Base-by-base conservation (phyloP, 495 filamentous ascomycete species). In the Neurospora sp. region DNA sequence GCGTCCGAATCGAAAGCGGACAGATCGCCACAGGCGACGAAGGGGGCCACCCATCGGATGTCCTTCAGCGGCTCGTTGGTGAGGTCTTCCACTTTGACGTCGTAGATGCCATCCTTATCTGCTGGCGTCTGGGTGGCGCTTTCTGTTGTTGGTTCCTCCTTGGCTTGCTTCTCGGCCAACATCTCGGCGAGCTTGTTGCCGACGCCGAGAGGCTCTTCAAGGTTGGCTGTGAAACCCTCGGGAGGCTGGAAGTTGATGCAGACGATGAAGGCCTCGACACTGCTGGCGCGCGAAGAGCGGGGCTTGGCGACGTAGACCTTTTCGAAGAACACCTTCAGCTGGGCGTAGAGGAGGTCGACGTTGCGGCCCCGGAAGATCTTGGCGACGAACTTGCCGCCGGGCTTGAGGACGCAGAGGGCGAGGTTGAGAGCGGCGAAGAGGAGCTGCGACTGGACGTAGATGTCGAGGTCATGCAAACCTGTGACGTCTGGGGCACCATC, bases 401-500 rank as follows among this genome's bases (percentile, higher is more conserved):
- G 94, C 35, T 92, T 91, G 48, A 99, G 88, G 41, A 98, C 93
- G 79, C 94, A 95, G 10, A 97, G 85, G 9, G 96, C 93, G 3
- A 99, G 89, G 79, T 97, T 97, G 18, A 99, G 87, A 0, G 96
- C 96, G 3, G 94, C 92, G 79, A 94, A 97, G 70, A 99, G 91
- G 22, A 99, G 88, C 82, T 98, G 95, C 4, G 93, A 93, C 81
- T 99, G 96, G 20, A 99, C 91, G 80, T 98, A 98, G 76, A 98
- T 98, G 81, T 99, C 96, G 9, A 99, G 87, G 81, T 99, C 96
- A 80, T 99, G 96, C 4, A 99, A 85, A 31, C 96, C 96, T 0
- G 96, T 99, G 44, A 98, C 96, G 79, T 99, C 96, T 9, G 96
- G 96, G 1, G 96, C 96, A 44, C 96, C 96, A 76, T 99, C 96